Percentiles rank a stretch among this genome's conserved stretches.
Evolutionary conservation across 805 yeast species (phyloP).

Genomic region (Ogataea minuta): DNA sequence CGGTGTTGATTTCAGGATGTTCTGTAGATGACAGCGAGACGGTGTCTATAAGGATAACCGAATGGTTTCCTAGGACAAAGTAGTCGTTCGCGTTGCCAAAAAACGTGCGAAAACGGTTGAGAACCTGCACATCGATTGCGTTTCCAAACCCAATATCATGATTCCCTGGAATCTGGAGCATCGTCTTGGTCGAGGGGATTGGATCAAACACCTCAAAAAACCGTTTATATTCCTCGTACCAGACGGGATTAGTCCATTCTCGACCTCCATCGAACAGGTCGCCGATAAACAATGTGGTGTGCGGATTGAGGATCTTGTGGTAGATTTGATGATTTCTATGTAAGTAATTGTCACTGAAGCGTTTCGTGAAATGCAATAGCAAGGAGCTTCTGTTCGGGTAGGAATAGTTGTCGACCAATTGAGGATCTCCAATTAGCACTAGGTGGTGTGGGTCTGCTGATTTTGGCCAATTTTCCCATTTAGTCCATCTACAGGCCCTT

Average conservation of each 20-base stretch:
- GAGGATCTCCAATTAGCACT: constrained; percentile 86
- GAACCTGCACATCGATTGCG: constrained; percentile 53
- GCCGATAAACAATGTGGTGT: constrained; percentile 77
- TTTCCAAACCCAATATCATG: constrained; percentile 95
- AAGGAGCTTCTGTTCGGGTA: constrained; percentile 68
- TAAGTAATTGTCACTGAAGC: constrained; percentile 73
- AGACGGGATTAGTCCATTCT: constrained; percentile 47
- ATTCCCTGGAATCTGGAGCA: constrained; percentile 70
- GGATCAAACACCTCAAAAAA: constrained; percentile 58
- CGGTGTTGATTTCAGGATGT: constrained; percentile 41
- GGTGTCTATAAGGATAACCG: constrained; percentile 73
- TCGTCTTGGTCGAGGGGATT: constrained; percentile 43
- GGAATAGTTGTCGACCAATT: constrained; percentile 81
- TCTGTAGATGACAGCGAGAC: constrained; percentile 66
- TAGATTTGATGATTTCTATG: constrained; percentile 69
- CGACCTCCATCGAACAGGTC: constrained; percentile 95
- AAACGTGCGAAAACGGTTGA: constrained; percentile 59
- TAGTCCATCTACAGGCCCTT: constrained; percentile 55
- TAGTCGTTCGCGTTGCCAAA: constrained; percentile 70
- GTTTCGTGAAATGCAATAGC: constrained; percentile 53
- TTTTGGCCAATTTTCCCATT: constrained; percentile 60
- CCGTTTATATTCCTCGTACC: constrained; percentile 58
- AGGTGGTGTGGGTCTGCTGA: constrained; percentile 26
- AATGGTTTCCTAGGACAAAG: constrained; percentile 64
- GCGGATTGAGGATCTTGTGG: constrained; percentile 63